Evolutionary conservation across 176 grass and related monocot species (phyloP).

Genomic region (Oryza punctata): DNA sequence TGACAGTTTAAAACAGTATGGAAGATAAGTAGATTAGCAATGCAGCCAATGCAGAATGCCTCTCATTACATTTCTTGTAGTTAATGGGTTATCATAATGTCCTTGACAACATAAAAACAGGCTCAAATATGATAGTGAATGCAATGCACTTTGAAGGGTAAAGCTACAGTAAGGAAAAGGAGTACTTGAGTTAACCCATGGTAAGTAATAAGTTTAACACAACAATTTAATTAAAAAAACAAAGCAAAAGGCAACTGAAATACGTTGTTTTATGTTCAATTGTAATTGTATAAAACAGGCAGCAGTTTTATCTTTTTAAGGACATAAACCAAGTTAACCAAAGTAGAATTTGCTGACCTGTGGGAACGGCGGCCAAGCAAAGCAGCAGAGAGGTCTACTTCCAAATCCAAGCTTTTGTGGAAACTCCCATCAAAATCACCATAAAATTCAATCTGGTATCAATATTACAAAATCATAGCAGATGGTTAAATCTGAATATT

Average conservation of each 20-base stretch:
- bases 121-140: not conserved
- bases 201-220: not conserved
- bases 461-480: constrained; percentile 18
- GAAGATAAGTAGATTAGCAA: constrained; percentile 9
- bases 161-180: not conserved
- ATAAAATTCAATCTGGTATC: constrained; percentile 86
- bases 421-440: constrained; percentile 95
- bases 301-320: not conserved
- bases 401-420: constrained; percentile 94
- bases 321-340: not conserved
- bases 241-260: not conserved
- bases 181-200: not conserved
- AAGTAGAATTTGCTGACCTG: constrained; percentile 49
- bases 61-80: not conserved
- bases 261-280: not conserved
- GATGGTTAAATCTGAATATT: constrained; percentile 7
- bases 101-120: not conserved
- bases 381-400: constrained; percentile 91
- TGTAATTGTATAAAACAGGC: not conserved
- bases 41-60: not conserved
- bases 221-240: not conserved
- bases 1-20: constrained; percentile 24
- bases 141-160: not conserved
- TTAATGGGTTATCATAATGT: not conserved
- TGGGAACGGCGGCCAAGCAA: constrained; percentile 88